Base-by-base conservation (phyloP, 78 protist genomes). In the Pelomyxa schiedti region DNA sequence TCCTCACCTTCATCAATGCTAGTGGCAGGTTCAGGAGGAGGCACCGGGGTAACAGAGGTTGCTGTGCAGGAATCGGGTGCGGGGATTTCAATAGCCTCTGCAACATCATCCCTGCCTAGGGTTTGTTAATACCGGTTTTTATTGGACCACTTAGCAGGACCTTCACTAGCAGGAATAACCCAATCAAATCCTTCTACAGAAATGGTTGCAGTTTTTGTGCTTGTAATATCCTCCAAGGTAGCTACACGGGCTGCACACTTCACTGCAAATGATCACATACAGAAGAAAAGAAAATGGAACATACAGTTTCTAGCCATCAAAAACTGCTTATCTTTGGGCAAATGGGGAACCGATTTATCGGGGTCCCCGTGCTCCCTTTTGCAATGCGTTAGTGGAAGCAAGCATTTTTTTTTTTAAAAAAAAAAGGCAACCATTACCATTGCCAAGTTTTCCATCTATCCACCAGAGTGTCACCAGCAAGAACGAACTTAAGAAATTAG, bases 381-480 rank as follows among this genome's bases (percentile, higher is more conserved):
- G 63, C 36, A 52, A 24, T 52, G 63, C 63, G 24, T 52, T 24
- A n/a, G 24, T 52, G 63, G 24, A 52, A n/a, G 24, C 24, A n/a
- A 52, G 63, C 36, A 52, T n/a, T 24, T n/a, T n/a, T 52, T 52
- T 52, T 24, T 24, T 71, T n/a, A 76, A 4, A 16, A 28, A 22
- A 24, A 52, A 77, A n/a, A 52, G 63, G 36, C 63, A 52, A 24
- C 63, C 9, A 74, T 7, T 76, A 77, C 96, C 96, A 93, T 1
- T 6, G 1, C 96, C 96, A 93, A 26, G 92, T 77, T 8, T 92
- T 87, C 53, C 90, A 88, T 40, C 87, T 88, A 39, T 16, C 43
- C 28, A 86, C 92, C 9, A 93, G 91, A 41, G 39, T 6, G 40
- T 93, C 96, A 4, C 96, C 96, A 2, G 95, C 94, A 2, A 53